Base-by-base conservation (phyloP, 2,329 filamentous ascomycete genomes). In the Nannizziopsis barbatae region DNA sequence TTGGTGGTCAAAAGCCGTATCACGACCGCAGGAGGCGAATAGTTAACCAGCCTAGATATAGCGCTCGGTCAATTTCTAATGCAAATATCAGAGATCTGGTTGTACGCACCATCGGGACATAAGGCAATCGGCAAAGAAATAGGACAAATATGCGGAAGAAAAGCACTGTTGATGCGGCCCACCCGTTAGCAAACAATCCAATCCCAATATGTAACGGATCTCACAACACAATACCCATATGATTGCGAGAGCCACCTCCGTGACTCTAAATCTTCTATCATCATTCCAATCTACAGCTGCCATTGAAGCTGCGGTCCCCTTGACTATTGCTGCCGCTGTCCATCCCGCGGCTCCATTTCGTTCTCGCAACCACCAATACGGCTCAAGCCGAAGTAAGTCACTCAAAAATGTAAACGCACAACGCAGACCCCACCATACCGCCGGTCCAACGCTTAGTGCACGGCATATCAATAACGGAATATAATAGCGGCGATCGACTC, bases 111-210 rank as follows among this genome's bases (percentile, higher is more conserved):
- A 89, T 67, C 85, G 74, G 53, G 83, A 87, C 84, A 89, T 88
- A 58, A 89, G 76, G 65, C 84, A 86, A 67, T 89, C 84, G 50
- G 83, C 85, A 62, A 89, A 89, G 70, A 86, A 85, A 65, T 86
- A 89, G 44, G 83, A 84, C 52, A 88, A 75, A 64, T 87, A 86
- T 47, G 81, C 84, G 15, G 83, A 85, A 50, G 83, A 81, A 60
- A 77, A 80, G 68, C 83, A 87, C 84, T 86, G 54, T 17, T 33
- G 14, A 31, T 18, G 32, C 22, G 35, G 32, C 17, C 22, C 30
- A 27, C 9, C 10, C 22, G 44, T 31, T 46, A 18, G 32, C 27
- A 45, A 55, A 52, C 33, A 56, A 60, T 55, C 56, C 57, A 63
- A 51, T 58, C 53, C 49, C 53, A n/a, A 58, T 35, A 40, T 12